Conservation (phyloP, 2,329 filamentous ascomycete genomes). For the Chaetomium globosum region DNA sequence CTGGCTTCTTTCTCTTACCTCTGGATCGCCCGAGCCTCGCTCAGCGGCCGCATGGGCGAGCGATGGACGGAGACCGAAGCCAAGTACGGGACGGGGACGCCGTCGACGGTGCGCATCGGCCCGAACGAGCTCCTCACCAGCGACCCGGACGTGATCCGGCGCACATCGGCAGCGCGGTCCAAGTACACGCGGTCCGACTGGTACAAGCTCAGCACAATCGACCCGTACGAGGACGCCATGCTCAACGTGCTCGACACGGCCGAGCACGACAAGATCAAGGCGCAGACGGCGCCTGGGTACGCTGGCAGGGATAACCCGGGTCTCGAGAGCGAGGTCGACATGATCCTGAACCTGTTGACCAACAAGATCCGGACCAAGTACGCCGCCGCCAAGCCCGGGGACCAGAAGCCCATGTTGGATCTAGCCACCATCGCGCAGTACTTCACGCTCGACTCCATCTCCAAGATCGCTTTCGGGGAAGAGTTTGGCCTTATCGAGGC, state of each 20-base stretch:
- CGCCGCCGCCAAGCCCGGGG: slow-evolving; percentile 10
- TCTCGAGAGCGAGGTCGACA: slow-evolving; percentile 38
- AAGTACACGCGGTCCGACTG: slow-evolving; percentile 42
- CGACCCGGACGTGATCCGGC: slow-evolving; percentile 41
- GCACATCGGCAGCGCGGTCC: slow-evolving; percentile 39
- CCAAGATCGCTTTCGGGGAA: slow-evolving; percentile 52
- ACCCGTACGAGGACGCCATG: slow-evolving; percentile 53
- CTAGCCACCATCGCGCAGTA: slow-evolving; percentile 50
- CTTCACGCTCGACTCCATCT: slow-evolving; percentile 57
- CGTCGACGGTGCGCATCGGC: slow-evolving; percentile 42
- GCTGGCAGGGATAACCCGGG: slow-evolving; percentile 38
- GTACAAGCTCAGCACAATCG: slow-evolving; percentile 52
- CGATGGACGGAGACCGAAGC: slow-evolving; percentile 33
- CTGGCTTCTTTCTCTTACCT: slow-evolving; percentile 42
- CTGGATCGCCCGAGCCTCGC: slow-evolving; percentile 38
- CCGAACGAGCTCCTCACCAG: slow-evolving; percentile 44
- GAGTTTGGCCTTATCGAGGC: slow-evolving; percentile 49
- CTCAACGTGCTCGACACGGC: slow-evolving; percentile 46
- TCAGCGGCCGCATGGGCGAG: slow-evolving; percentile 37
- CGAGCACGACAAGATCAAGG: slow-evolving; percentile 40
- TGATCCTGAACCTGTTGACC: slow-evolving; percentile 30
- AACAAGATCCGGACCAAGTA: slow-evolving; percentile 33
- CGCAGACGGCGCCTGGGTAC: slow-evolving; percentile 37
- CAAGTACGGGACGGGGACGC: slow-evolving; percentile 34
- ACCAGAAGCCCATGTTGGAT: slow-evolving; percentile 44